phyloP scores from a whole-genome alignment of 441 rosid species.

The Mallotus japonicus region DNA sequence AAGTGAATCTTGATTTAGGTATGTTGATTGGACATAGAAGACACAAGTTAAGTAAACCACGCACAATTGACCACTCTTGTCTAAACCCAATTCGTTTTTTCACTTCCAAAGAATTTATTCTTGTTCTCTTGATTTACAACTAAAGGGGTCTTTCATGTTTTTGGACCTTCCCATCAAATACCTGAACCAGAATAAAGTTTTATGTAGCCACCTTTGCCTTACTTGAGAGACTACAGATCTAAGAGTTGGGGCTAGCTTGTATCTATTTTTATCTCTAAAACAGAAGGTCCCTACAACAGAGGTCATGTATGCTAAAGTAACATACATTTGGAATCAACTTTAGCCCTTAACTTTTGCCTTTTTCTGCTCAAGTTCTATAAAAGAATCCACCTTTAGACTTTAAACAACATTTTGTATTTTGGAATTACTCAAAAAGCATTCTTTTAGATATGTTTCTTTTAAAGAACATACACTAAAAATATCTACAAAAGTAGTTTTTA shows the following conservation, averaged over 20 bases:
- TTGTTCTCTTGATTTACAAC: conserved; percentile 45
- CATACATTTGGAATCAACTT: background rate
- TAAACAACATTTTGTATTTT: too few species aligned
- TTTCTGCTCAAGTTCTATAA: background rate
- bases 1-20: conserved; percentile 28
- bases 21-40: conserved; percentile 28
- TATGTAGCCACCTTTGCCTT: conserved; percentile 31
- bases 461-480: too few species aligned
- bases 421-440: too few species aligned
- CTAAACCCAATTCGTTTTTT: conserved; percentile 21
- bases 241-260: conserved; percentile 21
- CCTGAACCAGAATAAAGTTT: conserved; percentile 17
- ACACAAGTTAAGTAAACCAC: conserved; percentile 18
- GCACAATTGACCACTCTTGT: conserved; percentile 31
- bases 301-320: conserved; percentile 19
- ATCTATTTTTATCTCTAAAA: conserved; percentile 6
- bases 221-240: conserved; percentile 29
- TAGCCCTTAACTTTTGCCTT: background rate
- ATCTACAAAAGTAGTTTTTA: too few species aligned
- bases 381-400: conserved; percentile 1
- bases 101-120: conserved; percentile 9
- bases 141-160: conserved; percentile 35
- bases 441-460: too few species aligned
- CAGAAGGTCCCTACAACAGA: conserved; percentile 15
- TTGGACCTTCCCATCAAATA: conserved; percentile 17